Percentiles rank a stretch among this genome's conserved stretches.
phyloP scores from a whole-genome alignment of 2,329 filamentous ascomycete genomes.

The Ophiocordyceps polyrhachis-furcata region DNA sequence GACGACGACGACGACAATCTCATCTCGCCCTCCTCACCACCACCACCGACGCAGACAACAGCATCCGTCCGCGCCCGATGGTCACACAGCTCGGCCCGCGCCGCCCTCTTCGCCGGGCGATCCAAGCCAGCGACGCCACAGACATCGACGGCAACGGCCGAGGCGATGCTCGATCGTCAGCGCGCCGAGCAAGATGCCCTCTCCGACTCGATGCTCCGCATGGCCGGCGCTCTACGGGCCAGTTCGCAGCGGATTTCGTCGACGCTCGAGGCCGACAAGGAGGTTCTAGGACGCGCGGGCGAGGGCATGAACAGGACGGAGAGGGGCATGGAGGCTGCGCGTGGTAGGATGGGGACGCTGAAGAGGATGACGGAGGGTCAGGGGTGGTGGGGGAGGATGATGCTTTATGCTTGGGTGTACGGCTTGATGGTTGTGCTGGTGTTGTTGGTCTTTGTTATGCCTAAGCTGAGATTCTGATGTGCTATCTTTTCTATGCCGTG shows the following conservation, averaged over 20 bases:
- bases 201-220: slow-evolving; percentile 60
- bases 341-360: slow-evolving; percentile 58
- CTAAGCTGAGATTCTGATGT: slow-evolving; percentile 65
- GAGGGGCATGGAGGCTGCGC: slow-evolving; percentile 56
- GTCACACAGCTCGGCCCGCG: slow-evolving; percentile 19
- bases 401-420: slow-evolving; percentile 71
- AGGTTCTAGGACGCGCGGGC: slow-evolving; percentile 50
- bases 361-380: slow-evolving; percentile 69
- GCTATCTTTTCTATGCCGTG: no score
- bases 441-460: slow-evolving; percentile 66
- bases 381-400: slow-evolving; percentile 69
- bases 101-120: slow-evolving; percentile 24
- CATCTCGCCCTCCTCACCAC: slow-evolving; percentile 1
- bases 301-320: slow-evolving; percentile 63
- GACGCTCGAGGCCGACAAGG: slow-evolving; percentile 53
- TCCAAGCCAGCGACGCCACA: slow-evolving; percentile 14
- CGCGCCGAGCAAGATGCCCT: slow-evolving; percentile 68
- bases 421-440: slow-evolving; percentile 63
- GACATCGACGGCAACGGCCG: slow-evolving; percentile 34
- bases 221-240: slow-evolving; percentile 61
- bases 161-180: slow-evolving; percentile 58
- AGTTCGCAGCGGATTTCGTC: slow-evolving; percentile 54
- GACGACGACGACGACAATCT: not conserved
- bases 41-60: slow-evolving; percentile 12
- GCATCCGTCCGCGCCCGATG: slow-evolving; percentile 17